Conservation (phyloP, 2,329 filamentous ascomycete species). For the Penicillium sp. region DNA sequence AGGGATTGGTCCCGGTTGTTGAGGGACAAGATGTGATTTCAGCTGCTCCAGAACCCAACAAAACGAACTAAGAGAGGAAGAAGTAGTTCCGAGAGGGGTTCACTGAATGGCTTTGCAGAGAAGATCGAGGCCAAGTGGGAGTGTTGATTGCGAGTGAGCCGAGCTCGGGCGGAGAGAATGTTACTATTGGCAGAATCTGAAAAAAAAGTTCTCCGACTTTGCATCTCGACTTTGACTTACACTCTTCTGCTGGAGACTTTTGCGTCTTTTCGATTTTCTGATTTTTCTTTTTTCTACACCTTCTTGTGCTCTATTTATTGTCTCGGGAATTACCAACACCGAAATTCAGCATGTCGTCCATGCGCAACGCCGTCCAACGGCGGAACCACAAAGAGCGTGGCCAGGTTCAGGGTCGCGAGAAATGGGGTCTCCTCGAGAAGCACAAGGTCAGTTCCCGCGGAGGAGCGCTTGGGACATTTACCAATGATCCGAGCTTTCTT, state of each 20-base stretch:
- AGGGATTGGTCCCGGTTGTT: background rate
- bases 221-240: constrained; percentile 8
- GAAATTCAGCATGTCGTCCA: constrained; percentile 52
- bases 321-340: background rate
- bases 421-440: constrained; percentile 92
- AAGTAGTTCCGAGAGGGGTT: background rate
- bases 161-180: constrained; percentile 25
- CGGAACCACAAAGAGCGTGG: constrained; percentile 88
- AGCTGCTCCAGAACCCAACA: background rate
- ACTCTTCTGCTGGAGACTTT: constrained; percentile 3
- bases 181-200: constrained; percentile 22
- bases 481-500: background rate
- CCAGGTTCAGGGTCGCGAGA: constrained; percentile 77
- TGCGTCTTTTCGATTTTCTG: background rate
- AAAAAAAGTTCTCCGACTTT: constrained; percentile 26
- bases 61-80: background rate
- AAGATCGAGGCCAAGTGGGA: constrained; percentile 13
- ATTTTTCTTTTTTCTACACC: background rate
- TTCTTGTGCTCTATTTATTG: background rate
- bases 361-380: constrained; percentile 67
- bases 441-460: constrained; percentile 64
- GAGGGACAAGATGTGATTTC: background rate
- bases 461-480: background rate
- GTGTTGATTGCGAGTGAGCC: constrained; percentile 28
- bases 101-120: background rate